A percentile compares a stretch with the other conserved stretches of the same genome.
phyloP scores from a whole-genome alignment of 2,329 filamentous ascomycete species.

The Fusarium chlamydosporum region DNA sequence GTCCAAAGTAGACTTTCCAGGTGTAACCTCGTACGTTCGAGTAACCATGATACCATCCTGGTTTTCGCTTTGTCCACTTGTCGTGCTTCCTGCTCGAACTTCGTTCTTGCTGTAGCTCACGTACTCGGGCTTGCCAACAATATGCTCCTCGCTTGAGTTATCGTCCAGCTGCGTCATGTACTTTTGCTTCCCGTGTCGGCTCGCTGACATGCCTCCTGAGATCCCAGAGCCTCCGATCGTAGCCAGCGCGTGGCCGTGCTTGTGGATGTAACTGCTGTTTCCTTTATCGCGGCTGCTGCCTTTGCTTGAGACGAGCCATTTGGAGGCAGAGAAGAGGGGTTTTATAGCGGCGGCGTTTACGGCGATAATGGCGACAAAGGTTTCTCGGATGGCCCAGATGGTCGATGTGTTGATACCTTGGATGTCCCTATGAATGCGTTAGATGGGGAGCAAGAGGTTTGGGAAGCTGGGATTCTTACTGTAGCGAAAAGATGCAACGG shows the following conservation, averaged over 20 bases:
- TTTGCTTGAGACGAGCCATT: constrained; percentile 55
- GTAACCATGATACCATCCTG: constrained; percentile 49
- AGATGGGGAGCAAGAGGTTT: not conserved
- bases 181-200: constrained; percentile 35
- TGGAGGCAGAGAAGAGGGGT: constrained; percentile 55
- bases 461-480: not conserved
- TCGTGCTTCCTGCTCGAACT: constrained; percentile 43
- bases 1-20: constrained; percentile 47
- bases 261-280: constrained; percentile 47
- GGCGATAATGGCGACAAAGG: constrained; percentile 61
- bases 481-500: constrained; percentile 58
- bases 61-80: constrained; percentile 32
- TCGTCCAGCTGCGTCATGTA: constrained; percentile 49
- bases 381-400: constrained; percentile 62
- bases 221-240: constrained; percentile 48
- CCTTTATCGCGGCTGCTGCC: constrained; percentile 50
- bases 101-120: constrained; percentile 40
- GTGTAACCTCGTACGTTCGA: constrained; percentile 46
- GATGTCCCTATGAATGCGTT: constrained; percentile 46
- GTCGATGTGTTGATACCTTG: constrained; percentile 57
- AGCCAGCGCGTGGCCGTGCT: constrained; percentile 46
- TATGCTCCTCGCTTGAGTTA: constrained; percentile 54
- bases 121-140: constrained; percentile 47
- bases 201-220: constrained; percentile 19
- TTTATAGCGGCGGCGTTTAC: constrained; percentile 60